Base-by-base conservation (phyloP, 1,284 basidiomycete genomes). In the Schizophyllum commune region DNA sequence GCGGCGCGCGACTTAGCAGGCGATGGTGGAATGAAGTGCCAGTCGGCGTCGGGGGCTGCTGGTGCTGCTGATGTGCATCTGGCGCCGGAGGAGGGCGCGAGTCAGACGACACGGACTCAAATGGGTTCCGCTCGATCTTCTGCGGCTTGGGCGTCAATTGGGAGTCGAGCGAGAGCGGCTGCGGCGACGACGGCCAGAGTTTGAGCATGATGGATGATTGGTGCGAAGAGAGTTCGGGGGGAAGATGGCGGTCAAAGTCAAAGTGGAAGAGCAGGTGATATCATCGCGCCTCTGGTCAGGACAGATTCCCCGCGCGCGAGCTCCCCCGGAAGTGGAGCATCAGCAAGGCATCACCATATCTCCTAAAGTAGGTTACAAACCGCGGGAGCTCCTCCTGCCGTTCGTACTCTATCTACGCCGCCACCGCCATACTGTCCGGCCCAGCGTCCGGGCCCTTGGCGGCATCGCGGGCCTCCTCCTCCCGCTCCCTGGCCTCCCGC, bases 71-170 rank as follows among this genome's bases (percentile, higher is more conserved):
- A 27, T 27, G 27, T 27, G 27, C 27, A 27, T 27, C 27, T 27
- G 27, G 27, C 27, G 27, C 27, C 27, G 27, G 27, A 27, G 69
- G 19, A 53, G 63, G 39, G 73, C 71, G 34, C 71, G 70, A 53
- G 71, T 71, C 20, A 61, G 27, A 27, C 27, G 27, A 27, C 27
- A 27, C 60, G 56, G 58, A 63, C 58, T 92, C 90, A 69, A 94
- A 92, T 1, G 89, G 91, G 71, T 92, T 91, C 66, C 77, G 80
- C 67, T 88, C 85, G 79, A 53, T 33, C 55, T 33, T 57, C 53
- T 77, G 59, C 77, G 73, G 84, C 83, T 65, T 82, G 51, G 91
- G 90, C 1, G 91, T 94, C 56, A 88, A 81, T 74, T 91, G 61
- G 5, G 59, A 88, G 67, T 86, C 87, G 65, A 74, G 69, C 21